Conservation (phyloP, 192 early-diverging fungal genomes). For the Spizellomyces sp. region DNA sequence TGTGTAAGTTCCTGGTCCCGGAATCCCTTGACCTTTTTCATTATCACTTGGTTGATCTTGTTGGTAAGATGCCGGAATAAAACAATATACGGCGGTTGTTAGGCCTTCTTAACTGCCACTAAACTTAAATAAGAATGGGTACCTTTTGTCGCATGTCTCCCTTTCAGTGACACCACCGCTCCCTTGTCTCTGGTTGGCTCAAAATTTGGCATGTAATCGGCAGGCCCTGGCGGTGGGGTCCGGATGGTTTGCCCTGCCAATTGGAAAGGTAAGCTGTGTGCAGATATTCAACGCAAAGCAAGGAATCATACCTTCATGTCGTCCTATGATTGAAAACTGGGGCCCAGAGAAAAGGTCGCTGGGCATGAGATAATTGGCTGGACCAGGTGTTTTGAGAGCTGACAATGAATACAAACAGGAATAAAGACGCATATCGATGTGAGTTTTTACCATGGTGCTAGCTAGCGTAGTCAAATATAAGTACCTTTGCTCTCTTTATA, state of each 20-base stretch:
- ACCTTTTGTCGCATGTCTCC: constrained; percentile 22
- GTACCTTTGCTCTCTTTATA: constrained; percentile 53
- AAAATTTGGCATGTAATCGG: constrained; percentile 43
- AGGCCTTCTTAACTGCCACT: background rate
- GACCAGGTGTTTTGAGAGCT: constrained; percentile 58
- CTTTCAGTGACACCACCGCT: constrained; percentile 43
- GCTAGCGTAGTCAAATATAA: background rate
- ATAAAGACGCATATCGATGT: background rate
- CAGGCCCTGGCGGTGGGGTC: constrained; percentile 39
- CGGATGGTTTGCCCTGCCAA: background rate
- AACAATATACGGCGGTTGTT: background rate
- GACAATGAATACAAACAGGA: constrained; percentile 1
- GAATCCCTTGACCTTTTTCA: constrained; percentile 8
- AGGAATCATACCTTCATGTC: background rate
- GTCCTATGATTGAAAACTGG: constrained; percentile 41
- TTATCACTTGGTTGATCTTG: background rate
- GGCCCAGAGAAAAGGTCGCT: constrained; percentile 48
- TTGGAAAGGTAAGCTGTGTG: too few species aligned
- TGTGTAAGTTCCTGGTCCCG: constrained; percentile 51
- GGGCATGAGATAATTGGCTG: constrained; percentile 59
- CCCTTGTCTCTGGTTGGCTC: constrained; percentile 23
- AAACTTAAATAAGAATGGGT: background rate
- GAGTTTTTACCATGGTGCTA: background rate
- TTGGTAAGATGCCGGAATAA: background rate
- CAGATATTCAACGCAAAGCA: too few species aligned